Base-by-base conservation (phyloP, 129 eudicot genomes). In the Saposhnikovia divaricata region DNA sequence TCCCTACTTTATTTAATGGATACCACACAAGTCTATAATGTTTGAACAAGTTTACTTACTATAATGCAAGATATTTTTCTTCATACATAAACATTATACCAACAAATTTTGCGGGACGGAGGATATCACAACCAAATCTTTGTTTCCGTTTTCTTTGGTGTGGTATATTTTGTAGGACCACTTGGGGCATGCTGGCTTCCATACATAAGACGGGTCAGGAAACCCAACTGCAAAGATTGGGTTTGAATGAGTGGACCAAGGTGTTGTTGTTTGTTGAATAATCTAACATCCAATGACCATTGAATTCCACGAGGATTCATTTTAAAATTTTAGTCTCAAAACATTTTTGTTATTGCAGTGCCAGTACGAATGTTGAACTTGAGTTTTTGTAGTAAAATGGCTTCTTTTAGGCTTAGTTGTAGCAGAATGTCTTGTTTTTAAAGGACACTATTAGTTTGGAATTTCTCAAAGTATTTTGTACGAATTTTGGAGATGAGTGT, bases 181-280 rank as follows among this genome's bases (percentile, higher is more conserved):
- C 73, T 21, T 13, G 72, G 69, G 73, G 73, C 73, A 68, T 68
- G 73, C 73, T 68, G 73, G 42, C 73, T 68, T 68, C 73, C 42
- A 27, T 34, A 13, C 42, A 61, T 4, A 19, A 31, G 13, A 31
- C 15, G 43, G 23, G 4, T 68, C 73, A 68, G 42, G 13, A 16
- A 68, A 31, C 73, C 73, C 42, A n/a, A 27, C 73, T 31, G 42
- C 73, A 68, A 68, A 68, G 73, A 31, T 68, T 68, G 73, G 38
- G 40, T 68, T 51, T 28, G 42, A 27, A 68, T 28, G 31, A 68
- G 73, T 68, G 43, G 73, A 5, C 72, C 72, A 28, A 28, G 34
- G 72, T 9, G 72, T 66, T 68, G 39, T 68, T 68, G 73, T 61
- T 61, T 61, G 69, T 61, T 61, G 69, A 61, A 61, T n/a, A 9